These are phyloP conservation scores for Ustilago xerochloae DNA, from an alignment of 1,284 basidiomycete genomes.

Conservation along the genomic window DNA sequence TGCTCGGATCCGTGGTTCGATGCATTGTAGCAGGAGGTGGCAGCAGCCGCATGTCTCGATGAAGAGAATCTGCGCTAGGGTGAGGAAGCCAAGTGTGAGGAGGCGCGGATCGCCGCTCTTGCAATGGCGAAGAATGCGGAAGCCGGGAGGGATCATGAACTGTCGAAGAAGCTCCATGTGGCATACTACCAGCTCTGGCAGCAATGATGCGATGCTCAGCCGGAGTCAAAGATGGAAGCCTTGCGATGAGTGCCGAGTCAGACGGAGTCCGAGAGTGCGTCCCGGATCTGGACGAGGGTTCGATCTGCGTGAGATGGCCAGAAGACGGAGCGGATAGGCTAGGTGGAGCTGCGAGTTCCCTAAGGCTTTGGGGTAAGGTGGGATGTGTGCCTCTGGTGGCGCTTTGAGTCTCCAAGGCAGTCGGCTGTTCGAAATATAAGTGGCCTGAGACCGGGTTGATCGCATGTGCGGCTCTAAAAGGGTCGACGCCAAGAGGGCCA, in stretches of 20 bases:
- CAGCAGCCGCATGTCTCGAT: slow-evolving; percentile 1
- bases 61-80: not conserved
- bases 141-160: not conserved
- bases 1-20: not conserved
- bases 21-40: not conserved
- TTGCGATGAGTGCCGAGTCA: slow-evolving; percentile 8
- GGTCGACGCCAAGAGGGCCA: not conserved
- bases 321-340: not conserved
- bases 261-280: slow-evolving; percentile 12
- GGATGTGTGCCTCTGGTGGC: not conserved
- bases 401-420: not conserved
- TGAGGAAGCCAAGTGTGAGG: not conserved
- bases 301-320: not conserved
- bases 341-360: not conserved
- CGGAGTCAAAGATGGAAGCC: slow-evolving; percentile 3
- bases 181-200: not conserved
- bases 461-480: not conserved
- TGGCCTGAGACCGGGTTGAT: not conserved
- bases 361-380: not conserved
- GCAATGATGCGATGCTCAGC: slow-evolving; percentile 15
- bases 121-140: not conserved
- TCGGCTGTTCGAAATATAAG: not conserved
- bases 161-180: not conserved
- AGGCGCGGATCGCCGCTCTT: not conserved
- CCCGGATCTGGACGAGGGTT: not conserved